These are phyloP conservation scores for Ulota crispa DNA, from an alignment of 225 moss, liverwort and hornwort genomes.

Conservation along the genomic window DNA sequence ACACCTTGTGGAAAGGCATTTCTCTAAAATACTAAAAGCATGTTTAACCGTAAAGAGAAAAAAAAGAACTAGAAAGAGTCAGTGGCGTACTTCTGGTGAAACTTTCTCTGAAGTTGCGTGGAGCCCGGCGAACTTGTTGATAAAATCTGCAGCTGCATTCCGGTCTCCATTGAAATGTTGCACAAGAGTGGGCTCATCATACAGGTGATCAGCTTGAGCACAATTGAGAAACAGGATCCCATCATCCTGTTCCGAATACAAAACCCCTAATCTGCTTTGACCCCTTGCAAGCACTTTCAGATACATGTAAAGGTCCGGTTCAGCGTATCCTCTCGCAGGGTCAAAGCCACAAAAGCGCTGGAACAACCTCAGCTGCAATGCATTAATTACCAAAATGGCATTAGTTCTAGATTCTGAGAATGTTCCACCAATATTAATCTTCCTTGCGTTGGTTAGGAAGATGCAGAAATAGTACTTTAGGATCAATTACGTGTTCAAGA, in stretches of 20 bases:
- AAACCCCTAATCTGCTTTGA: conserved; percentile 61
- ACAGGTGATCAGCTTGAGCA: conserved; percentile 65
- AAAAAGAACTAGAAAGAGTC: background rate
- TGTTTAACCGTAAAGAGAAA: background rate
- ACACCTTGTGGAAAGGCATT: background rate
- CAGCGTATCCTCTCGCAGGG: conserved; percentile 70
- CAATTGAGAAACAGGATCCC: conserved; percentile 89
- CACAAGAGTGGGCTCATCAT: conserved; percentile 77
- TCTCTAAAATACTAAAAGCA: background rate
- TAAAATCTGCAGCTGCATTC: conserved; percentile 68
- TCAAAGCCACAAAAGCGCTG: conserved; percentile 94
- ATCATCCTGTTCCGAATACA: conserved; percentile 92
- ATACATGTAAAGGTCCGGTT: conserved; percentile 88
- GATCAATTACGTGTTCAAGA: no score
- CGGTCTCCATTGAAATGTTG: conserved; percentile 61
- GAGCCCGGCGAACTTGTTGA: conserved; percentile 69
- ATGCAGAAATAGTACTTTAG: no score
- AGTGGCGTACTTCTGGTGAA: conserved; percentile 63
- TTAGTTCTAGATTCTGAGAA: background rate
- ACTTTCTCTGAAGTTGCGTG: conserved; percentile 78
- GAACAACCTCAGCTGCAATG: conserved; percentile 72
- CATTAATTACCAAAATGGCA: conserved; percentile 1
- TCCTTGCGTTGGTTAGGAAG: no score
- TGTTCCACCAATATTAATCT: background rate
- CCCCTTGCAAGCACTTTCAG: conserved; percentile 77